Evolutionary conservation across 2,329 filamentous ascomycete genomes (phyloP), one percentile per base, ranked within the genome.

Genomic region (Corynespora cassiicola): DNA sequence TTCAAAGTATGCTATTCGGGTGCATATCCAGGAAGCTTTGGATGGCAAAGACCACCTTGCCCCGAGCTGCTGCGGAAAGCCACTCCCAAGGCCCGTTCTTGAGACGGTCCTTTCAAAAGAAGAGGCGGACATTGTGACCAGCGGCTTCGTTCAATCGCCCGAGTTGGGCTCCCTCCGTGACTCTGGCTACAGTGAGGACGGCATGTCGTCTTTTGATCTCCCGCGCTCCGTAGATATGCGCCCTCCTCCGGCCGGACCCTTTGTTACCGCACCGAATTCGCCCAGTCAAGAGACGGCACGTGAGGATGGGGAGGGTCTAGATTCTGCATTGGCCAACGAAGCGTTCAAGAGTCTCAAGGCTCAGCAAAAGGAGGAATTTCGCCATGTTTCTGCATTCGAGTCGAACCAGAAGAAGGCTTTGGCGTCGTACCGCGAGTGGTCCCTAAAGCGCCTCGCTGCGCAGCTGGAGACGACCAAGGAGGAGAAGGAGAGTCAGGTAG

Each of bases 61-160:
- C 7, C 72, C 72, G 0, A 65, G 54, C 36, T 75, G 71, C 43
- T 75, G 72, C 45, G 66, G 66, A 10, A 61, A 54, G 10, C 64
- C 66, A 2, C 55, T 74, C 12, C 69, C 71, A n/a, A 67, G 62
- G 12, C 45, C 48, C 3, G 47, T 71, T n/a, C 54, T 75, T 7
- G 65, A 70, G 33, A 54, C 55, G 22, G 63, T 70, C 6, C 53
- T 69, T 54, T 68, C 62, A 6, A 56, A 63, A 28, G 61, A 68
- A 50, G 69, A 73, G 43, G 61, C 66, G 34, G 58, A 58, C 22
- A 52, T 58, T 9, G 50, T 71, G 16, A 14, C 45, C 2, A 39
- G 45, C 6, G 36, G 28, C 16, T 30, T 27, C 6, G 33, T 50
- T 10, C 45, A 29, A 19, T 56, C 52, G 10, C 54, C 50, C 14